phyloP scores from a whole-genome alignment of 441 rosid species.

The Kokia cookei region DNA sequence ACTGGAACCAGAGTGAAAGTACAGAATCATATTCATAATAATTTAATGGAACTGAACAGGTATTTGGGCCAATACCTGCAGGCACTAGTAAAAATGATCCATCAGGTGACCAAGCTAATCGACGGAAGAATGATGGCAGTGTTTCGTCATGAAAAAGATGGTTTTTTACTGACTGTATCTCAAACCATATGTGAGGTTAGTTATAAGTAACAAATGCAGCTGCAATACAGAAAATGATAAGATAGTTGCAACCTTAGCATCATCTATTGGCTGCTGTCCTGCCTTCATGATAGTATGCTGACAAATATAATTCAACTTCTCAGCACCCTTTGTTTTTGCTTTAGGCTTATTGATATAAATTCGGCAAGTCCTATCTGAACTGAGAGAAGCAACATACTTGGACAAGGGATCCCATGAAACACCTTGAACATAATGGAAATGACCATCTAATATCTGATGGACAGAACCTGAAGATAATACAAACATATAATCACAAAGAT shows the following conservation, averaged over 20 bases:
- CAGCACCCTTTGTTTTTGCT: conserved; percentile 54
- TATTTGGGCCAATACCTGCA: conserved; percentile 47
- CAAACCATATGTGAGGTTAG: conserved; percentile 7
- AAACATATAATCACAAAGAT: conserved; percentile 6
- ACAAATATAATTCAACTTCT: conserved; percentile 62
- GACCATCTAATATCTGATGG: conserved; percentile 80
- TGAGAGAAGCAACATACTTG: conserved; percentile 77
- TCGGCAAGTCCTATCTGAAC: conserved; percentile 94
- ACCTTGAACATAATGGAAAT: conserved; percentile 95
- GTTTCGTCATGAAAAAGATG: conserved; percentile 96
- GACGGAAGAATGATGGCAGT: conserved; percentile 86
- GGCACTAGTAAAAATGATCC: conserved; percentile 90
- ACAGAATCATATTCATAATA: neutral
- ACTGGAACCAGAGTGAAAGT: neutral
- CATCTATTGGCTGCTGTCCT: conserved; percentile 51
- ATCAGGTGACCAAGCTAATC: conserved; percentile 99
- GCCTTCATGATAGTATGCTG: conserved; percentile 74
- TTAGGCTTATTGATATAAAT: conserved; percentile 70
- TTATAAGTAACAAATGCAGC: neutral
- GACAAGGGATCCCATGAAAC: conserved; percentile 94
- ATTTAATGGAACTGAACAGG: neutral
- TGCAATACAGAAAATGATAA: neutral
- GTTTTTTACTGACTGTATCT: conserved; percentile 48
- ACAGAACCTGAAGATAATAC: conserved; percentile 59
- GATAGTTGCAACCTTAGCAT: conserved; percentile 51